Conservation (phyloP, 106 monocot species). For the Allium cepa region DNA sequence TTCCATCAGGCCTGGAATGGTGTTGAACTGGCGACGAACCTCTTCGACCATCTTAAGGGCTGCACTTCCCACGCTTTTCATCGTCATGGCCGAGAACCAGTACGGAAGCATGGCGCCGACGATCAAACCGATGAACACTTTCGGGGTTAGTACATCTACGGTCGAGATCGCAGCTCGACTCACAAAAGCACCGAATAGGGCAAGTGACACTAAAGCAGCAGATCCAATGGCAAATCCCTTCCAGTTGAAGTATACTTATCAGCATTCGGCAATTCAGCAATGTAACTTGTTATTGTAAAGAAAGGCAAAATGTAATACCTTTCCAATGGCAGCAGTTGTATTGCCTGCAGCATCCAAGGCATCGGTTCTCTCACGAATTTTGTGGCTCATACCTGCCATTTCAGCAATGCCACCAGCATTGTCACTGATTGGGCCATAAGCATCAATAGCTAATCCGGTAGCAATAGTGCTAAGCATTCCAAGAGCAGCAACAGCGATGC, state of each 20-base stretch:
- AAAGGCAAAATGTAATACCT: constrained; percentile 12
- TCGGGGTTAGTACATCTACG: constrained; percentile 30
- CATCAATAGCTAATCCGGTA: constrained; percentile 36
- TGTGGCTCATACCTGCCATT: constrained; percentile 44
- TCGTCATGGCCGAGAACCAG: constrained; percentile 80
- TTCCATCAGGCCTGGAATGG: constrained; percentile 69
- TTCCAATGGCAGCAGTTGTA: constrained; percentile 41
- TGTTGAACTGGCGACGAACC: constrained; percentile 71
- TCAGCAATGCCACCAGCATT: constrained; percentile 43
- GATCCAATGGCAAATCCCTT: constrained; percentile 40
- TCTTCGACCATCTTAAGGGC: constrained; percentile 83
- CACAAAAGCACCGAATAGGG: constrained; percentile 36
- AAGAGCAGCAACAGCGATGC: constrained; percentile 38
- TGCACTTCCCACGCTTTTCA: constrained; percentile 50
- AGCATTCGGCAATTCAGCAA: too few species aligned
- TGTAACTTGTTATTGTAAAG: too few species aligned
- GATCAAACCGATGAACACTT: constrained; percentile 32
- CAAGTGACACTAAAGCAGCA: constrained; percentile 35
- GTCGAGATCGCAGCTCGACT: constrained; percentile 29
- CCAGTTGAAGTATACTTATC: too few species aligned
- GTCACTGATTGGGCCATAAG: constrained; percentile 42
- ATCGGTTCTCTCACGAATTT: constrained; percentile 35
- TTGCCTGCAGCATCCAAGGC: constrained; percentile 38
- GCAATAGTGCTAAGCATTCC: constrained; percentile 38
- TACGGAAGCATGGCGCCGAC: constrained; percentile 59